A percentile compares a stretch with the other conserved stretches of the same genome.
Conservation (phyloP, 2,329 filamentous ascomycete species). For the Paramyrothecium roridum region DNA sequence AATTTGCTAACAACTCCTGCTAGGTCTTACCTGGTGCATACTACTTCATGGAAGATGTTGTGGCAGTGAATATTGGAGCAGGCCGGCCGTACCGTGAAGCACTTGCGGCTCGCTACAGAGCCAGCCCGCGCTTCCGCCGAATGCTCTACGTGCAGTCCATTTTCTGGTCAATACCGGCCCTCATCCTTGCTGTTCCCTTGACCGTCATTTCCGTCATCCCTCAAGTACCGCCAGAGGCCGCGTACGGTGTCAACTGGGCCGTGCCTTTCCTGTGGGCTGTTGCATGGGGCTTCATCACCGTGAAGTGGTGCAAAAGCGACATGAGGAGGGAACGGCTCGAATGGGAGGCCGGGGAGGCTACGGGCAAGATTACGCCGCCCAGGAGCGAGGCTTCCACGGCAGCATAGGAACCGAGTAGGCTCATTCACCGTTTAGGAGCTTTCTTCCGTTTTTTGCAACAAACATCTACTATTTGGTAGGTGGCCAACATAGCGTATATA, state of each 20-base stretch:
- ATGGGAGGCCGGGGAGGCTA: constrained; percentile 26
- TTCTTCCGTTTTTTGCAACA: background rate
- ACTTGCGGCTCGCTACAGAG: constrained; percentile 36
- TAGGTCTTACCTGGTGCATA: constrained; percentile 59
- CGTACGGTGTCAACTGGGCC: constrained; percentile 35
- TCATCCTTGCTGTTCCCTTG: constrained; percentile 31
- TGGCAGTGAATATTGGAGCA: constrained; percentile 63
- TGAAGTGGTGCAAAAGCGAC: constrained; percentile 31
- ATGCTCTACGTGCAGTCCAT: constrained; percentile 37
- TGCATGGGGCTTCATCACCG: constrained; percentile 30
- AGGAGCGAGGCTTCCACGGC: background rate
- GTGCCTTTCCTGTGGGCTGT: constrained; percentile 34
- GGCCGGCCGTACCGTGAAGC: constrained; percentile 39
- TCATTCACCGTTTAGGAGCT: background rate
- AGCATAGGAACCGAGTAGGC: background rate
- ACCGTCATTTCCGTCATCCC: constrained; percentile 33
- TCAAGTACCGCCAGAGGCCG: constrained; percentile 27
- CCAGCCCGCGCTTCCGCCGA: constrained; percentile 35
- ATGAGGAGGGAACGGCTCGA: constrained; percentile 33
- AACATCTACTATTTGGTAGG: too few relatives aligned
- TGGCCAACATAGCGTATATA: too few relatives aligned
- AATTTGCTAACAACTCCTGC: constrained; percentile 17
- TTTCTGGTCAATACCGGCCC: constrained; percentile 37
- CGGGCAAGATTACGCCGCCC: constrained; percentile 1
- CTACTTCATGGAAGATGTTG: constrained; percentile 65